Evolutionary conservation across 192 early-diverging fungal species (phyloP).

Genomic region (Coemansia sp.): DNA sequence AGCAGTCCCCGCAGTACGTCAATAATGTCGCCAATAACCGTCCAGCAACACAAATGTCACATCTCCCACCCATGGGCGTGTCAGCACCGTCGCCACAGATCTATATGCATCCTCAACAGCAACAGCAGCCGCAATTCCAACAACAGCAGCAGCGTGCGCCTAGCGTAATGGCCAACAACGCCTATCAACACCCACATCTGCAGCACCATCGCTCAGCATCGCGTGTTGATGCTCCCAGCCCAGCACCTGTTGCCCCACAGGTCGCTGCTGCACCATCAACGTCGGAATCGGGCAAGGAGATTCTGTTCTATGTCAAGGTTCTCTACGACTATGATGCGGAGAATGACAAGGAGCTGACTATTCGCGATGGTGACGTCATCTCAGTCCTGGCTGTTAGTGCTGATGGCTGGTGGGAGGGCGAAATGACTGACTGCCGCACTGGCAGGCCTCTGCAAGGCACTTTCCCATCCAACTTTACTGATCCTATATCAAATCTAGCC

Average conservation of each 20-base stretch:
- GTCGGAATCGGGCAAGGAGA: conserved; percentile 34
- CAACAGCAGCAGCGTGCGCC: conserved; percentile 38
- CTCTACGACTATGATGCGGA: conserved; percentile 57
- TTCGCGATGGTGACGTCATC: conserved; percentile 49
- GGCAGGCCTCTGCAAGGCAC: conserved; percentile 39
- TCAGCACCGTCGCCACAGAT: conserved; percentile 33
- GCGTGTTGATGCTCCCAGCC: conserved; percentile 7
- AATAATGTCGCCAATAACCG: not conserved
- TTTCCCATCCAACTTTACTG: conserved; percentile 55
- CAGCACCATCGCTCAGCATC: conserved; percentile 13
- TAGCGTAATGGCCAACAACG: conserved; percentile 29
- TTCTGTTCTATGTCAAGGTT: conserved; percentile 53
- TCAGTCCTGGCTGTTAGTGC: conserved; percentile 47
- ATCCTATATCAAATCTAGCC: conserved; percentile 40
- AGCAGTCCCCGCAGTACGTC: not conserved
- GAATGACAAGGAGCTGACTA: conserved; percentile 46
- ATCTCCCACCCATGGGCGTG: conserved; percentile 9
- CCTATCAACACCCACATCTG: conserved; percentile 20
- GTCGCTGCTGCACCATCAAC: not conserved
- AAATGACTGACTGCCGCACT: conserved; percentile 44
- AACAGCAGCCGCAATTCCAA: conserved; percentile 2
- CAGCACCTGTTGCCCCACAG: not conserved
- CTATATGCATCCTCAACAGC: not conserved
- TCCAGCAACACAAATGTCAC: not conserved
- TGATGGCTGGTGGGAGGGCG: conserved; percentile 58